These are phyloP conservation scores for Malus sieversii DNA, from an alignment of 306 rosid genomes.

Conservation along the genomic window DNA sequence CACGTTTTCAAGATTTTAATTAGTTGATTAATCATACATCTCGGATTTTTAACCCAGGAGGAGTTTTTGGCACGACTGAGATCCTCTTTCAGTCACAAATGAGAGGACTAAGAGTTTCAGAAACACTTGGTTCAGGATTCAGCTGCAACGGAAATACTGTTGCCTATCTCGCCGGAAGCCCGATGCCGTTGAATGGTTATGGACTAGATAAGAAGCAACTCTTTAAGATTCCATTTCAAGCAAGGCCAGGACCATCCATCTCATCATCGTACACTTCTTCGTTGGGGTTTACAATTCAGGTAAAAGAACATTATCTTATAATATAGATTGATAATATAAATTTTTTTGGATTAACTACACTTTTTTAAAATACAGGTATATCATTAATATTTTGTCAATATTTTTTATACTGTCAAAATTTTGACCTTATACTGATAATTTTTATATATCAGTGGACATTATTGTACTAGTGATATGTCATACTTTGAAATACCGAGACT, in stretches of 20 bases:
- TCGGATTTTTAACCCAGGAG: background rate
- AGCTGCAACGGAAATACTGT: conserved; percentile 29
- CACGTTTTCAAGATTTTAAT: background rate
- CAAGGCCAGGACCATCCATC: conserved; percentile 27
- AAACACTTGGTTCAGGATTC: conserved; percentile 26
- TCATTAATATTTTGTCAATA: background rate
- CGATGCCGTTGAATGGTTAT: conserved; percentile 13
- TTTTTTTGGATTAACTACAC: too few species aligned
- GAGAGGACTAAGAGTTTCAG: conserved; percentile 24
- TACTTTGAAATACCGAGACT: too few species aligned
- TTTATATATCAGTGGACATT: too few species aligned
- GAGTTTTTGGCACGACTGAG: conserved; percentile 29
- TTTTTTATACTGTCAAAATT: too few species aligned
- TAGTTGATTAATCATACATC: background rate
- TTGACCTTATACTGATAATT: too few species aligned
- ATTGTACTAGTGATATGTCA: too few species aligned
- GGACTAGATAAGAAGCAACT: conserved; percentile 16
- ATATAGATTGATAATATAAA: too few species aligned
- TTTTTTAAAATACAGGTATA: too few species aligned
- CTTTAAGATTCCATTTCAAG: conserved; percentile 18
- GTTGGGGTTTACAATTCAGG: conserved; percentile 23
- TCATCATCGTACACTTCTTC: conserved; percentile 25
- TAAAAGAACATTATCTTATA: background rate
- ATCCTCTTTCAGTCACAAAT: conserved; percentile 22
- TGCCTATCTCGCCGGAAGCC: conserved; percentile 22